phyloP scores from a whole-genome alignment of 106 monocot species.

The Chionographis japonica region DNA sequence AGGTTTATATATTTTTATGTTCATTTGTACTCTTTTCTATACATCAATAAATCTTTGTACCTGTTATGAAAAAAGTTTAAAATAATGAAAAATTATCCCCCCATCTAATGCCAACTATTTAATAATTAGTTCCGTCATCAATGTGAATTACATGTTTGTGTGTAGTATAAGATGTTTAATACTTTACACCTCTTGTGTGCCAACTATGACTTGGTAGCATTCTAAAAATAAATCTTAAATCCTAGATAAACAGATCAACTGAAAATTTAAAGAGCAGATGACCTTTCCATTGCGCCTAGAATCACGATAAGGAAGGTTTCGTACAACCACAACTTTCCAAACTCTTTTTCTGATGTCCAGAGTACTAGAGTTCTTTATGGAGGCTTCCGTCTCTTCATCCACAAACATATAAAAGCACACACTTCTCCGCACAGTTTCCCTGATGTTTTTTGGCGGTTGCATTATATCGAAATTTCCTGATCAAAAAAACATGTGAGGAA shows the following conservation, averaged over 20 bases:
- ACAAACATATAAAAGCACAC: constrained; percentile 61
- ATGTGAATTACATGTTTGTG: too few relatives aligned
- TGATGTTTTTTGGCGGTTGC: constrained; percentile 50
- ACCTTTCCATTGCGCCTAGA: constrained; percentile 58
- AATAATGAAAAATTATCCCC: too few relatives aligned
- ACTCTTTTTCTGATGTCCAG: constrained; percentile 18
- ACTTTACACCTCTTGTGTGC: too few relatives aligned
- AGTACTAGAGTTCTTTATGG: constrained; percentile 24
- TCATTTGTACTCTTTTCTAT: too few relatives aligned
- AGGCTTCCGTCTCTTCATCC: constrained; percentile 41
- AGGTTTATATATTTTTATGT: too few relatives aligned
- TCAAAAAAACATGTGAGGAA: background rate
- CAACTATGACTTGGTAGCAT: too few relatives aligned
- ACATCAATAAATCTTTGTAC: too few relatives aligned
- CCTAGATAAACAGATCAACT: background rate
- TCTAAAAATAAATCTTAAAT: background rate
- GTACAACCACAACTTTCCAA: constrained; percentile 51
- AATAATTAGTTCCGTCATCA: too few relatives aligned
- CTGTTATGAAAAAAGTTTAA: too few relatives aligned
- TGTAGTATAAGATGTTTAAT: too few relatives aligned
- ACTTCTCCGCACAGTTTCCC: constrained; percentile 22
- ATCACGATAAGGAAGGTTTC: constrained; percentile 51
- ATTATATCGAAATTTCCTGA: constrained; percentile 52
- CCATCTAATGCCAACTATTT: too few relatives aligned
- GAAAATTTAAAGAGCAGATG: too few relatives aligned